Base-by-base conservation (phyloP, 768 basidiomycete species). In the Lactarius sanguifluus region DNA sequence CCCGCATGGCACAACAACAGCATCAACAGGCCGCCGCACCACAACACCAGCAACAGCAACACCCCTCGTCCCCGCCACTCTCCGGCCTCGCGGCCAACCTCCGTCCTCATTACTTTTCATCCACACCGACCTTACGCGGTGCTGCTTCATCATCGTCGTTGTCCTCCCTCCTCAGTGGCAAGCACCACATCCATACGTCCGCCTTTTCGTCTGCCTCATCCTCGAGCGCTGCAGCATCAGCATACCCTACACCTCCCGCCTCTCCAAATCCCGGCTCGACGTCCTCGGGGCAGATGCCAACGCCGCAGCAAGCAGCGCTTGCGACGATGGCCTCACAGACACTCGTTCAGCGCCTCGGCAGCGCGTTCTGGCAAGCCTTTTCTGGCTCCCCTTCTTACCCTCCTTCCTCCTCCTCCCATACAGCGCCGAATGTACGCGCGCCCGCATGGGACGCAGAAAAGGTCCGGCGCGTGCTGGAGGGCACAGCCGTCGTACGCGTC, bases 341-440 rank as follows among this genome's bases (percentile, higher is more conserved):
- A 1, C 77, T 96, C 36, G 70, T 91, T 60, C 78, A 80, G 72
- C 87, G 86, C 72, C 81, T 95, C 38, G 87, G 90, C 5, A 75
- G 79, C 25, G 91, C 92, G 54, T 94, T 95, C 78, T 91, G 92
- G 90, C 92, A 93, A 69, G 94, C 94, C 18, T 95, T 95, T 77
- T 83, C 89, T 18, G 90, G 89, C 8, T 72, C 73, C 10, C 52
- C 75, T 0, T 67, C 75, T 20, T 74, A 78, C 38, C 65, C 71
- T 16, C 52, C 67, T n/a, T 62, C 63, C 4, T 69, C 54, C 25
- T 55, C 58, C 40, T 59, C 41, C 58, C 18, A 62, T 41, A 6
- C 61, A 0, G 32, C 30, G 2, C 25, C 59, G 34, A 32, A 20
- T 38, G 28, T 23, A 13, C 58, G 45, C 54, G 55, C 38, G 56